Base-by-base conservation (phyloP, 768 basidiomycete species). In the Neoboletus subvelutipes region DNA sequence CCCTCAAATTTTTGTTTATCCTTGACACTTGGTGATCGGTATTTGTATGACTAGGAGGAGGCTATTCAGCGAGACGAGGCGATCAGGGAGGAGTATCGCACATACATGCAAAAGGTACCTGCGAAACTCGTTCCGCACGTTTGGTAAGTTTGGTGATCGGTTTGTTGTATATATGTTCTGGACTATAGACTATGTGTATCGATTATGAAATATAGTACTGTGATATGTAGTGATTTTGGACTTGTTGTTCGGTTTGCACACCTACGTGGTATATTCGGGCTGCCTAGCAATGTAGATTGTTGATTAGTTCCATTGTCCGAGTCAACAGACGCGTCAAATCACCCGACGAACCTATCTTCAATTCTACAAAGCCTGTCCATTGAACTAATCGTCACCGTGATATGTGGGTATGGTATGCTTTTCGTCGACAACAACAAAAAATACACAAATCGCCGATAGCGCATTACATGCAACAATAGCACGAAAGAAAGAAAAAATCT, bases 31-130 rank as follows among this genome's bases (percentile, higher is more conserved):
- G 28, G 18, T n/a, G 20, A 22, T 4, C 5, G 7, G 12, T 24
- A 31, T n/a, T 36, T 13, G 22, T 37, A 7, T 10, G 7, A 41
- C 24, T 5, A 57, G 63, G 63, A 64, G 7, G 51, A 46, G 3
- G 8, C 47, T 9, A 59, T 63, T 18, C 40, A 20, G 33, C 47
- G 34, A 34, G 57, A 63, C 29, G 57, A 53, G 2, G 41, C 29
- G 5, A 37, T 45, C 13, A 37, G 18, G 22, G 50, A 64, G 12
- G 62, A 55, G 22, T 64, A 63, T 36, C 36, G 31, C 33, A 10
- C 43, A 5, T 63, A 63, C 28, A 56, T 54, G 58, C n/a, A 26
- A 18, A 63, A 47, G 17, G 63, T 63, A 7, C 62, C 58, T 31
- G 43, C 48, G 4, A 55, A n/a, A 40, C 34, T 64, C 29, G 20